These are phyloP conservation scores for Diaporthe caulivora DNA, from an alignment of 2,329 filamentous ascomycete genomes.

Conservation along the genomic window DNA sequence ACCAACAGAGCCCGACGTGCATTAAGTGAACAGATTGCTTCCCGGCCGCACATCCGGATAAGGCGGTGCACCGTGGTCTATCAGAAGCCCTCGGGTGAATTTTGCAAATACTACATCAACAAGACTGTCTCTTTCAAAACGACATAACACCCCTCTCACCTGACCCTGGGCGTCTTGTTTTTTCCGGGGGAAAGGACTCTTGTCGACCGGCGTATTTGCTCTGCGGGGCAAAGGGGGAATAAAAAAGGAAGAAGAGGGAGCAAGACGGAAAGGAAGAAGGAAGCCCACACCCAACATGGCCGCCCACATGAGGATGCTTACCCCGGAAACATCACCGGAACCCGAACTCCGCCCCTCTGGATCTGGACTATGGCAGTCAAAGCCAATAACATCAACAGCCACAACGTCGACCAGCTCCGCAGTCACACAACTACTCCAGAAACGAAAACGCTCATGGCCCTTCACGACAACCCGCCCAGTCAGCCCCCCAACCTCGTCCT, in stretches of 20 bases:
- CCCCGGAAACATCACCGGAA: conserved; percentile 26
- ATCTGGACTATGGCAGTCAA: conserved; percentile 54
- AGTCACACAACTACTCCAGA: background rate
- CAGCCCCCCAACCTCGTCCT: conserved; percentile 10
- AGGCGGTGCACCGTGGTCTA: conserved; percentile 35
- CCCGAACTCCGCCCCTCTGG: conserved; percentile 44
- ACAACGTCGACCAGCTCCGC: background rate
- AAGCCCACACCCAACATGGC: conserved; percentile 26
- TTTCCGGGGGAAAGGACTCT: background rate
- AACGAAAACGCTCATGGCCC: conserved; percentile 27
- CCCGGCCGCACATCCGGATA: conserved; percentile 33
- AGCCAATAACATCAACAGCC: background rate
- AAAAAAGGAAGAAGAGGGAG: background rate
- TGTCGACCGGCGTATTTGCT: background rate
- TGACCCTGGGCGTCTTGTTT: background rate
- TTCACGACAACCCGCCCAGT: conserved; percentile 11
- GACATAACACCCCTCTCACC: background rate
- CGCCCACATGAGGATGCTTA: conserved; percentile 31
- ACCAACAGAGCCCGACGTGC: conserved; percentile 35
- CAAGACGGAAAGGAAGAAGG: background rate
- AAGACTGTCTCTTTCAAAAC: conserved; percentile 38
- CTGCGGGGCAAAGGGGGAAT: background rate
- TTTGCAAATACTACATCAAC: conserved; percentile 37
- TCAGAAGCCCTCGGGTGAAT: conserved; percentile 33
- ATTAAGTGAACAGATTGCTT: conserved; percentile 30